Evolutionary conservation across 345 rosid species (phyloP).

Genomic region (Tarenaya hassleriana): DNA sequence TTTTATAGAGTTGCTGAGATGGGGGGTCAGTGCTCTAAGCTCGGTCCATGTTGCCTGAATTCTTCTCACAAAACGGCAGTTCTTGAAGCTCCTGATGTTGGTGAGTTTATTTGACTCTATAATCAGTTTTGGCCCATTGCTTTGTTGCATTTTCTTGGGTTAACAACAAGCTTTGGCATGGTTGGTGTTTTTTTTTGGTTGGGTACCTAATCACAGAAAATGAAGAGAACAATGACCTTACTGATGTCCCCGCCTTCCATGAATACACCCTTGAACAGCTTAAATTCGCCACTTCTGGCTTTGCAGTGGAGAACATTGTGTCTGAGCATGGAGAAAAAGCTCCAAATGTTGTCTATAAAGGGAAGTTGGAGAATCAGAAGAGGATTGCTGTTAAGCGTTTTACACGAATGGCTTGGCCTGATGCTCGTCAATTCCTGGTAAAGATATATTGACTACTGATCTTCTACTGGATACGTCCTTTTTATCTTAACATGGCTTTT

Average conservation of each 20-base stretch:
- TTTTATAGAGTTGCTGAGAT: constrained; percentile 25
- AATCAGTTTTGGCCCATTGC: too few relatives aligned
- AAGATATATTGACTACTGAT: too few relatives aligned
- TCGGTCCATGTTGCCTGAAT: constrained; percentile 45
- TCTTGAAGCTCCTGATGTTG: constrained; percentile 56
- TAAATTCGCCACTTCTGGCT: constrained; percentile 69
- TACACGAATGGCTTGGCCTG: constrained; percentile 76
- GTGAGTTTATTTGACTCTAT: constrained; percentile 35
- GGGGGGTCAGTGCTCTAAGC: constrained; percentile 61
- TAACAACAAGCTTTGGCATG: too few relatives aligned
- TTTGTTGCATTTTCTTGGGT: too few relatives aligned
- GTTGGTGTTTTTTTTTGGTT: background rate
- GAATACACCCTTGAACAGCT: constrained; percentile 66
- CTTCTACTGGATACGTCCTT: background rate
- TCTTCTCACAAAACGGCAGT: constrained; percentile 64
- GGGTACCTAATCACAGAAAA: constrained; percentile 43
- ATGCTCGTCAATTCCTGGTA: constrained; percentile 73
- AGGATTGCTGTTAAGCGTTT: constrained; percentile 80
- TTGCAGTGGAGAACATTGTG: constrained; percentile 67
- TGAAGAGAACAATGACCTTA: constrained; percentile 32
- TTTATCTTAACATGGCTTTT: too few relatives aligned
- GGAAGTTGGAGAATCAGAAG: constrained; percentile 56
- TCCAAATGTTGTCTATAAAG: constrained; percentile 77
- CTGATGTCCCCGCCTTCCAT: constrained; percentile 34
- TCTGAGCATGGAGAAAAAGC: constrained; percentile 79